Evolutionary conservation across 2,329 filamentous ascomycete genomes (phyloP), one percentile per base, ranked within the genome.

Genomic region (Ustulina deusta): DNA sequence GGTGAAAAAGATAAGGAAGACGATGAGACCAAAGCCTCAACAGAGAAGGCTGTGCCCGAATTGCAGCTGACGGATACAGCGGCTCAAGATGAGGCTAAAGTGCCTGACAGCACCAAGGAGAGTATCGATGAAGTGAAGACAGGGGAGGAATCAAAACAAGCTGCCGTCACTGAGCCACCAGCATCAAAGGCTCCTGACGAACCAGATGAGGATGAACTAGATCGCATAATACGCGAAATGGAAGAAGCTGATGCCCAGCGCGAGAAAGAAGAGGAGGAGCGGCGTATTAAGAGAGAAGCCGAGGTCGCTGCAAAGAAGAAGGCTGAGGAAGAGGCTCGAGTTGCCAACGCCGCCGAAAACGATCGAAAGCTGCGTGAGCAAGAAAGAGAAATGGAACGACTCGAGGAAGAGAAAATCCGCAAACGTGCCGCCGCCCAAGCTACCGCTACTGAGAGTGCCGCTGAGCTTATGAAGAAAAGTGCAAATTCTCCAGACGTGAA

Each of bases 281-380:
- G 78, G 72, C 81, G 74, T 52, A 78, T 72, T 3, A 81, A 79
- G 63, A 80, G 80, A 69, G 77, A 78, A 27, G 78, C 77, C 1
- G 86, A 87, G 66, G 82, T 83, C 65, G 81, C 80, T 11, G 77
- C 76, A n/a, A 81, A 80, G 76, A 80, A 81, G 72, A 76, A 75
- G 52, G 75, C 74, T 3, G 83, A 85, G 2, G 83, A 81, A 6
- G 81, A 82, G 49, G 80, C 83, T 71, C 78, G 78, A 61, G 79
- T 81, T 65, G 77, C 79, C 10, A 84, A 83, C 38, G 84, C 85
- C 42, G 87, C 84, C 3, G 85, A 88, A n/a, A 84, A 83, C 60
- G 87, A 90, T 77, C 85, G 85, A 65, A 91, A 90, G 80, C 87
- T 94, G 66, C 88, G 87, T 22, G 91, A 94, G 79, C 87, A 90